These are phyloP conservation scores for Fomitopsis betulina DNA, from an alignment of 1,284 basidiomycete genomes.

Conservation along the genomic window DNA sequence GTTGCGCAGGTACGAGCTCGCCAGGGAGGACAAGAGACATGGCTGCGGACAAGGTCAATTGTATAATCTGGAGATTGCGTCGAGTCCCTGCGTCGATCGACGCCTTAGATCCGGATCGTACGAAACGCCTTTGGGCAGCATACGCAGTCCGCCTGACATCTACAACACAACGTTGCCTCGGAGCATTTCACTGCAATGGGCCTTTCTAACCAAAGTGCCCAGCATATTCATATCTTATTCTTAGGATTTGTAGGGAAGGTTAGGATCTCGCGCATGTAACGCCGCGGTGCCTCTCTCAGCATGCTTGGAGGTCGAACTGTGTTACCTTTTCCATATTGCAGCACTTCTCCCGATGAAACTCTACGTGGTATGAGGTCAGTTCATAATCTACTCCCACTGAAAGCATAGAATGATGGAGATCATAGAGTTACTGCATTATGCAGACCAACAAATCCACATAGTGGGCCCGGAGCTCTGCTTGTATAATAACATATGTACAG, in stretches of 20 bases:
- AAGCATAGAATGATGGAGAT: neutral
- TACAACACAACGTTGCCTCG: too few relatives aligned
- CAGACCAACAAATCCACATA: neutral
- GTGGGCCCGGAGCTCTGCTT: neutral
- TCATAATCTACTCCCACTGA: neutral
- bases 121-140: neutral
- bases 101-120: neutral
- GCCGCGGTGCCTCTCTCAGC: too few relatives aligned
- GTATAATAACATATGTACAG: slow-evolving; percentile 6
- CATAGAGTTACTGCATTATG: slow-evolving; percentile 1
- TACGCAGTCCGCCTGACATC: too few relatives aligned
- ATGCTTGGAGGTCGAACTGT: too few relatives aligned
- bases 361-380: neutral
- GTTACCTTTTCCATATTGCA: neutral
- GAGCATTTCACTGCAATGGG: too few relatives aligned
- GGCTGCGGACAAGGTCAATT: slow-evolving; percentile 6
- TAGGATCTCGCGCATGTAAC: too few relatives aligned
- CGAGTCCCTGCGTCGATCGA: neutral
- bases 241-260: too few relatives aligned
- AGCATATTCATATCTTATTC: too few relatives aligned
- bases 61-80: neutral
- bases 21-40: slow-evolving; percentile 67
- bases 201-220: too few relatives aligned
- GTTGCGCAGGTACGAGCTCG: slow-evolving; percentile 60
- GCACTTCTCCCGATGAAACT: neutral